Conservation (phyloP, 2,329 filamentous ascomycete genomes). For the Taxawa tesnikishii region DNA sequence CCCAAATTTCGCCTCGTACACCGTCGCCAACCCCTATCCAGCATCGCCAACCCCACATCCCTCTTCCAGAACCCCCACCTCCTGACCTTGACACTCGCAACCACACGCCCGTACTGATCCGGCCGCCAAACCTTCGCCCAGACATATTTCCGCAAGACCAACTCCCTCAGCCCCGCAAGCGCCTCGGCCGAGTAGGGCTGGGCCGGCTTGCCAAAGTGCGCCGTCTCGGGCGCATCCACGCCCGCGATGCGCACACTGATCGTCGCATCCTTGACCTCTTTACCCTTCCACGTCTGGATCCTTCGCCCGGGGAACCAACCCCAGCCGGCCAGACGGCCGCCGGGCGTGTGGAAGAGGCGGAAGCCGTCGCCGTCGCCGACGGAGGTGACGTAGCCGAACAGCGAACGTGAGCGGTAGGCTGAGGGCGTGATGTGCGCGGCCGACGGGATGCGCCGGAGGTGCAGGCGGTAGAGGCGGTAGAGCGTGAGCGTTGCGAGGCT, state of each 20-base stretch:
- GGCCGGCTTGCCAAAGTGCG: conserved; percentile 80
- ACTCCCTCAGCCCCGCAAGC: conserved; percentile 62
- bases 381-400: conserved; percentile 80
- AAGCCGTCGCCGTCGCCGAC: conserved; percentile 97
- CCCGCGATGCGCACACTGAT: conserved; percentile 84
- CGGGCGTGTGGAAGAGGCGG: conserved; percentile 85
- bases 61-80: conserved; percentile 46
- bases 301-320: conserved; percentile 31
- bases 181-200: conserved; percentile 80
- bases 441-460: conserved; percentile 73
- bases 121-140: conserved; percentile 70
- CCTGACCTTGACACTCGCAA: conserved; percentile 72
- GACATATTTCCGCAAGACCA: conserved; percentile 61
- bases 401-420: conserved; percentile 58
- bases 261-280: conserved; percentile 32
- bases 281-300: conserved; percentile 1
- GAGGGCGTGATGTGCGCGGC: conserved; percentile 61
- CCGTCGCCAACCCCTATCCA: conserved; percentile 72
- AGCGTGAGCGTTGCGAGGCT: conserved; percentile 43
- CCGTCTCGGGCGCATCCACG: conserved; percentile 81
- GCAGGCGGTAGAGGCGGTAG: conserved; percentile 51
- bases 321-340: conserved; percentile 80
- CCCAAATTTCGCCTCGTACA: conserved; percentile 86
- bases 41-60: conserved; percentile 84
- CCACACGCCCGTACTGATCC: conserved; percentile 87